Base-by-base conservation (phyloP, 2,329 filamentous ascomycete species). In the Amauroascus niger region DNA sequence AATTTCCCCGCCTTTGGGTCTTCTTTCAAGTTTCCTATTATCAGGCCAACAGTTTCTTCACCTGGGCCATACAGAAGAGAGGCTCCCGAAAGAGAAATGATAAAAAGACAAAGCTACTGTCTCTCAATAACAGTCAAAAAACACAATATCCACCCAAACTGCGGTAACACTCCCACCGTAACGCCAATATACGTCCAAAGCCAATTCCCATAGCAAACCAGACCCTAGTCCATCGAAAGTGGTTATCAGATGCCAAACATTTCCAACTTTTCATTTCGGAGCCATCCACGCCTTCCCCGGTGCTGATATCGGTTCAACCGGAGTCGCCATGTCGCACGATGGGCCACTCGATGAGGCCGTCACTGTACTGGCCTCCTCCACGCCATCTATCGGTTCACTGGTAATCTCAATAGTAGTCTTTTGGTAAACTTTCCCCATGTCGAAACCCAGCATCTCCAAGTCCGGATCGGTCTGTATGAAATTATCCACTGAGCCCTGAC, bases 361-460 rank as follows among this genome's bases (percentile, higher is more conserved):
- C 6, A n/a, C 26, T n/a, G 51, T 16, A 18, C 32, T 40, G 13
- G 14, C 22, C 11, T 32, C n/a, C 14, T 43, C 51, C 14, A 8
- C 22, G 9, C 2, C 30, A 35, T 52, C 49, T 22, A 43, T 1
- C 7, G 65, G 67, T 43, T 72, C 69, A 33, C 59, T 62, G 1
- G 68, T 71, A 51, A 72, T 68, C 53, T 72, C 69, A 48, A 74
- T 72, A 3, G 70, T 74, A 0, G 70, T 73, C 50, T 74, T 61
- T 55, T 72, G 69, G 53, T 71, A 71, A 52, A 74, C 71, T 50
- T 70, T 69, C 13, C 67, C 69, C 32, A 71, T 62, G 2, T 64
- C 61, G 8, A 51, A 43, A 53, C 69, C 69, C 4, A 66, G 54
- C n/a, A 56, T 61, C 1, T 63, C 60, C 55, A 58, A 28, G 18